Percentiles rank a stretch among this genome's conserved stretches.
phyloP scores from a whole-genome alignment of 257 asterid genomes.

The Capsicum rhomboideum region DNA sequence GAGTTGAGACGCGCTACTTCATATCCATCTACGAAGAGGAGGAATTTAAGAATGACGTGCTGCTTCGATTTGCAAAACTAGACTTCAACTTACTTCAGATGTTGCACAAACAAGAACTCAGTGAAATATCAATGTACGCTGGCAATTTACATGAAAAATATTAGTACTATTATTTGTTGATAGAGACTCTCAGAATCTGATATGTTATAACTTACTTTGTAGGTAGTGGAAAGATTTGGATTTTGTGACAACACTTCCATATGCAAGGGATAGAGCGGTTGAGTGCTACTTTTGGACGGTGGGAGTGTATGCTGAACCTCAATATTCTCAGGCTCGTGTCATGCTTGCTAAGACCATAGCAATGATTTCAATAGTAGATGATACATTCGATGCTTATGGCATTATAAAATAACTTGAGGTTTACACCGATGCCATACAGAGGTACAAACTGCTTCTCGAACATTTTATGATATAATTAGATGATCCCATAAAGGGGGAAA shows the following conservation, averaged over 20 bases:
- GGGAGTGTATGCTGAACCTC: constrained; percentile 11
- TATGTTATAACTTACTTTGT: no score
- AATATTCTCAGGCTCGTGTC: constrained; percentile 1
- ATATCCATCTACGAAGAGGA: no score
- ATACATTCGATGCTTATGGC: neutral
- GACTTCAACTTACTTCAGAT: no score
- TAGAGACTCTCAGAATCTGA: no score
- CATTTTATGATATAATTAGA: neutral
- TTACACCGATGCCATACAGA: neutral
- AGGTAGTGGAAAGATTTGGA: no score
- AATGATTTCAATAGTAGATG: neutral
- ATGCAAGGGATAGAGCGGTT: constrained; percentile 12
- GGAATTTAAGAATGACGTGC: no score
- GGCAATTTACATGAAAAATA: no score
- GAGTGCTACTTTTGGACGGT: constrained; percentile 21
- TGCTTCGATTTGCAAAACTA: no score
- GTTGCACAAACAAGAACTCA: no score
- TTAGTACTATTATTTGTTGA: no score
- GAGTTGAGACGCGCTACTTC: no score
- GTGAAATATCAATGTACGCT: no score
- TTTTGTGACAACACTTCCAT: constrained; percentile 10
- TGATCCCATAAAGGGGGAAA: neutral
- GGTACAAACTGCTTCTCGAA: neutral
- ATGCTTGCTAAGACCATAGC: neutral
- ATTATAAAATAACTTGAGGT: neutral